Percentiles rank a stretch among this genome's conserved stretches.
Evolutionary conservation across 2,329 filamentous ascomycete species (phyloP).

Genomic region (Hypoxylon sp.): DNA sequence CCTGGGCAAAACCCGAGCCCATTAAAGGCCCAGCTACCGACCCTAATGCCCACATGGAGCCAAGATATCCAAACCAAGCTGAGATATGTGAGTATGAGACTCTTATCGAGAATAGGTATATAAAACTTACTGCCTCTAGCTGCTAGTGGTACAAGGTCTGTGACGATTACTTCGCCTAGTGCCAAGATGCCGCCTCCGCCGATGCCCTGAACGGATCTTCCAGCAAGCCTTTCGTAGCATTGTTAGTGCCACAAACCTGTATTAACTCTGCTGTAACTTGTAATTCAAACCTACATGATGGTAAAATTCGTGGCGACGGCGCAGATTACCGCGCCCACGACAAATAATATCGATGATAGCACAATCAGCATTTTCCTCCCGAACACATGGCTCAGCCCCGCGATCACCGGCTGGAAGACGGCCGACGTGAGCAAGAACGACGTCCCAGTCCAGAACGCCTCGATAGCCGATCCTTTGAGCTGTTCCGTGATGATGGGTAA

Average conservation of each 20-base stretch:
- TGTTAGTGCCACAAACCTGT: not conserved
- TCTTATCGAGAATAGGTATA: not conserved
- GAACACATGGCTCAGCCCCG: conserved; percentile 13
- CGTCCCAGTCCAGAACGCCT: conserved; percentile 26
- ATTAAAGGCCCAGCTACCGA: conserved; percentile 21
- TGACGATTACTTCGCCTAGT: conserved; percentile 18
- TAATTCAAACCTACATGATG: conserved; percentile 10
- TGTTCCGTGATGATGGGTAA: conserved; percentile 25
- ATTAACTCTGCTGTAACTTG: not conserved
- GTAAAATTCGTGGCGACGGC: conserved; percentile 21
- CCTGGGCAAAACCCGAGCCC: conserved; percentile 20
- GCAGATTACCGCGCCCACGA: conserved; percentile 18
- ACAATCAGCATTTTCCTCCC: conserved; percentile 9
- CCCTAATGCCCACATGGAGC: conserved; percentile 25
- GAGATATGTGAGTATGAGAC: not conserved
- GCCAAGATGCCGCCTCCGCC: conserved; percentile 23
- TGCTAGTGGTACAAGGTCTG: conserved; percentile 23
- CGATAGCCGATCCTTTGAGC: conserved; percentile 14
- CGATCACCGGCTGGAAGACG: conserved; percentile 18
- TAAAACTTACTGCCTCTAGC: conserved; percentile 17
- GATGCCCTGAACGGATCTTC: conserved; percentile 20
- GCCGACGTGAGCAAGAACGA: conserved; percentile 16
- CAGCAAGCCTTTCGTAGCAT: conserved; percentile 2
- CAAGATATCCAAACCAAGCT: conserved; percentile 28
- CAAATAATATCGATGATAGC: conserved; percentile 10